These are phyloP conservation scores for Cryptomeria japonica DNA, from an alignment of 75 land plant genomes.

Conservation along the genomic window DNA sequence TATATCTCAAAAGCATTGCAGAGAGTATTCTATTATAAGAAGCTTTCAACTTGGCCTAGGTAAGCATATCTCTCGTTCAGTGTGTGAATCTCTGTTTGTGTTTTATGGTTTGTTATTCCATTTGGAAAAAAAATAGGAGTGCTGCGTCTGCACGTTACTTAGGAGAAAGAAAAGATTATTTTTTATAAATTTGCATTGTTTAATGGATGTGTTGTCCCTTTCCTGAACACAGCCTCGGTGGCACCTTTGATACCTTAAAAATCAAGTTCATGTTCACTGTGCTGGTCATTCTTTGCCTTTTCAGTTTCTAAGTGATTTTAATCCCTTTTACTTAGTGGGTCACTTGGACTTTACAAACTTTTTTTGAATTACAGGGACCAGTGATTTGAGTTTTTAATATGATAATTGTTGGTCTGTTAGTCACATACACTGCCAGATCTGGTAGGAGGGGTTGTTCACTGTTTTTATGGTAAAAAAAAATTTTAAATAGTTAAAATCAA, in stretches of 20 bases:
- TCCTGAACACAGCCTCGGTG: neutral
- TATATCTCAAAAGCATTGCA: neutral
- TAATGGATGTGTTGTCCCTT: neutral
- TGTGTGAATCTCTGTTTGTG: conserved; percentile 12
- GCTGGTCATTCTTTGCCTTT: neutral
- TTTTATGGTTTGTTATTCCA: neutral
- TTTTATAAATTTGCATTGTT: neutral
- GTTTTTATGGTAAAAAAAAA: too few species aligned
- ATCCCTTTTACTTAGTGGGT: neutral
- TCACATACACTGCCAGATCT: neutral
- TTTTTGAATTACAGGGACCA: too few species aligned
- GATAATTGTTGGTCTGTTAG: neutral
- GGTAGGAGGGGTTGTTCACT: neutral
- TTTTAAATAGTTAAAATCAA: too few species aligned
- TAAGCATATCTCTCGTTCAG: conserved; percentile 12
- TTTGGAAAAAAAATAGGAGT: neutral
- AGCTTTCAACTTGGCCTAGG: neutral
- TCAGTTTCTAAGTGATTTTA: neutral
- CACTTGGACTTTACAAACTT: too few species aligned
- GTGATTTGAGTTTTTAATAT: neutral
- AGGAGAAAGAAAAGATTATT: neutral
- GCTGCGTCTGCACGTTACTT: neutral
- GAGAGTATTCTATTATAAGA: neutral
- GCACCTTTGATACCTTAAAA: neutral
- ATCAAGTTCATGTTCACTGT: neutral